Evolutionary conservation across 176 grass and related monocot species (phyloP).

Genomic region (Oryza glaberrima): DNA sequence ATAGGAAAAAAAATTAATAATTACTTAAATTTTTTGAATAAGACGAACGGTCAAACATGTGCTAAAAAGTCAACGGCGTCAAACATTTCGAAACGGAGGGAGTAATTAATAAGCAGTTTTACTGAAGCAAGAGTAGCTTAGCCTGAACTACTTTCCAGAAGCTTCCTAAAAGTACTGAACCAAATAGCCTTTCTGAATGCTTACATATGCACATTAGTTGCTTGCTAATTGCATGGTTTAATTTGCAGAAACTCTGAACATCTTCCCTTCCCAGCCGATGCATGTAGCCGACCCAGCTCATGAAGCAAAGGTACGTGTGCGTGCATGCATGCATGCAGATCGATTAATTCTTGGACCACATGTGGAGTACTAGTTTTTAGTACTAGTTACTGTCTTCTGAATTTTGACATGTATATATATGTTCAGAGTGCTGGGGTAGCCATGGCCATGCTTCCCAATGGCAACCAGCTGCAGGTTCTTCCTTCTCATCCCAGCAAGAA

Average conservation of each 20-base stretch:
- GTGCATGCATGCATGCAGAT: not conserved
- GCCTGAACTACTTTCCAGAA: not conserved
- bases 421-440: conserved; percentile 30
- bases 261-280: conserved; percentile 89
- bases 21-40: no score
- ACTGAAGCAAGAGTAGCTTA: not conserved
- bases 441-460: conserved; percentile 54
- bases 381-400: not conserved
- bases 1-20: no score
- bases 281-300: conserved; percentile 52
- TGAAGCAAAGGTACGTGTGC: conserved; percentile 48
- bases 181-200: not conserved
- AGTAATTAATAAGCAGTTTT: not conserved
- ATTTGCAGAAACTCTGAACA: conserved; percentile 91
- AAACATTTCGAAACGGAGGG: no score
- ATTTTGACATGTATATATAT: not conserved
- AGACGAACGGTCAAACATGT: no score
- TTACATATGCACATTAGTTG: conserved; percentile 2
- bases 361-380: not conserved
- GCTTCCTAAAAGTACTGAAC: not conserved
- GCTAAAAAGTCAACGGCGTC: no score
- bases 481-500: conserved; percentile 42
- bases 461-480: conserved; percentile 20
- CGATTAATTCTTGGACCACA: not conserved
- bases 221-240: not conserved